Conservation (phyloP, 768 basidiomycete genomes). For the Boletus sp. region DNA sequence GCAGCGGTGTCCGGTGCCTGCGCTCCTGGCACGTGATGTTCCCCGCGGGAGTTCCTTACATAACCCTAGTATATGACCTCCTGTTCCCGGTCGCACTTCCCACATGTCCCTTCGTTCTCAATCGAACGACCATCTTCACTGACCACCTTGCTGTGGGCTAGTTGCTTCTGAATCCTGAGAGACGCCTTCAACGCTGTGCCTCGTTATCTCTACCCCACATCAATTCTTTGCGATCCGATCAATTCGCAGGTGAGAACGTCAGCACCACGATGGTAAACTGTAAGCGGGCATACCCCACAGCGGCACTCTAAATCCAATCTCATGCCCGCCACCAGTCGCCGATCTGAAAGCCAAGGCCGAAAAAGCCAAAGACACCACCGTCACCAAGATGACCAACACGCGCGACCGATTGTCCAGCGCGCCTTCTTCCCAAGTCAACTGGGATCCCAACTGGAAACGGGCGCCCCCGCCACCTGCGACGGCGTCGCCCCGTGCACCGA, state of each 20-base stretch:
- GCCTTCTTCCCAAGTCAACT: conserved; percentile 60
- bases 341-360: conserved; percentile 65
- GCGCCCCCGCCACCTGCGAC: conserved; percentile 42
- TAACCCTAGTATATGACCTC: background rate
- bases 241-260: background rate
- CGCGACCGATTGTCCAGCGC: conserved; percentile 56
- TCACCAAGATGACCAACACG: conserved; percentile 51
- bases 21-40: background rate
- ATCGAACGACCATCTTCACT: background rate
- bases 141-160: background rate
- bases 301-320: background rate
- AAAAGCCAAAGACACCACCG: conserved; percentile 57
- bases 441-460: conserved; percentile 56
- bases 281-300: conserved; percentile 16
- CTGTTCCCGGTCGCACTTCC: too few relatives aligned
- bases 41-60: background rate
- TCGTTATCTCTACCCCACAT: background rate
- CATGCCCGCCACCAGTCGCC: conserved; percentile 42
- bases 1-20: too few relatives aligned
- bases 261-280: conserved; percentile 28
- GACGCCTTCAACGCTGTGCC: background rate
- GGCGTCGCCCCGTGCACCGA: conserved; percentile 1
- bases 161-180: too few relatives aligned
- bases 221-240: background rate
- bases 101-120: too few relatives aligned